Evolutionary conservation across 768 basidiomycete genomes (phyloP), one percentile per base, ranked within the genome.

Genomic region (Serendipita indica): DNA sequence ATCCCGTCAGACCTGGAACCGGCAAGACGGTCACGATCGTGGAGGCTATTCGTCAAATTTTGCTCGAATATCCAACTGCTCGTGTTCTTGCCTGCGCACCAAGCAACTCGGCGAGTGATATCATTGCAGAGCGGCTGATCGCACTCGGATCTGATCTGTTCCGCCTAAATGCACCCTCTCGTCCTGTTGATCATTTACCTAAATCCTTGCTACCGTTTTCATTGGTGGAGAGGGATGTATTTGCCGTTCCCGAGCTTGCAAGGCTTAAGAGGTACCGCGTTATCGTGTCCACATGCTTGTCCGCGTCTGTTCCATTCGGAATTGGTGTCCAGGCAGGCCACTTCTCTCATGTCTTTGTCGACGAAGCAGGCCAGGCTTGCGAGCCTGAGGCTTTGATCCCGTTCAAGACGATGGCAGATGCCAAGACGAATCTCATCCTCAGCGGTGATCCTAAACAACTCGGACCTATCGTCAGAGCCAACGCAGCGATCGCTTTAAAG

Each of bases 11-110:
- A 0, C 79, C 79, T 3, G 80, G 80, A 5, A 84, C 83, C 0
- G 83, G 83, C 0, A 85, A 85, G 66, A 84, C 83, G 0, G 74
- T 83, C 22, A 83, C 81, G 0, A 70, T 80, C 1, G 77, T 83
- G 1, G 83, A 85, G 65, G 76, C 78, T 1, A 83, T 84, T 34
- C 71, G 68, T 2, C 83, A 85, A 63, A 65, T 84, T 2, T 69
- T 83, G 2, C 64, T 63, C 10, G 60, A 60, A 6, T 64, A 79
- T 61, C 72, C 74, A 0, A 39, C 70, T 3, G 71, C 74, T 1
- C 73, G 71, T 33, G 75, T 85, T 58, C 73, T 85, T 1, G 82
- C 78, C 0, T 83, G 82, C 62, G 81, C 83, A 0, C 83, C 83
- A 0, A 82, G 76, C 68, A 84, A 84, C 67, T 79, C 79, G 1